Evolutionary conservation across 202 grass and related monocot genomes (phyloP), one percentile per base, ranked within the genome.

Genomic region (Setaria viridis): DNA sequence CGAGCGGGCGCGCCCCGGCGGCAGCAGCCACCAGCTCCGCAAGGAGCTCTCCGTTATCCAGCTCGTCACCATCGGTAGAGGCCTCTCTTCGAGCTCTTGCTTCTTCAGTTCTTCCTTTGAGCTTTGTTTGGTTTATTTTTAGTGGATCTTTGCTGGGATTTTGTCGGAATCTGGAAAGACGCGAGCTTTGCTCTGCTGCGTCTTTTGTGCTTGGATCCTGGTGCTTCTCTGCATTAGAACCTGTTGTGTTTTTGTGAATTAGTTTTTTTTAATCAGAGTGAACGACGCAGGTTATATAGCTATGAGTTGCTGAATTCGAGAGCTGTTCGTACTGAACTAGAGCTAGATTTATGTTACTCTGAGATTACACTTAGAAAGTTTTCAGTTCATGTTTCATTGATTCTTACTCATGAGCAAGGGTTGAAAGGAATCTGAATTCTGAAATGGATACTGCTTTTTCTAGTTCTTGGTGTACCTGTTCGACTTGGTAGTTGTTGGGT

Each of bases 21-120:
- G 82, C 12, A 82, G 76, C 12, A 77, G 71, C 59, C 62, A 81
- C 53, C 84, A 92, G 91, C 96, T 99, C 80, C 90, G 90, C 60
- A 99, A 94, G 88, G 90, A 84, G 84, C 91, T 99, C 82, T 99
- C 96, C 53, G 32, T 99, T 60, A 79, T 72, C 48, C 96, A 99
- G 81, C 87, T 99, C 15, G 83, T 99, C 20, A 84, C 85, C 5
- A 95, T 99, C 77, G 96, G 96, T 94, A 80, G 10, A 20, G 25
- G 10, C 11, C 12, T 47, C 15, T 15, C 11, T 20, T 0, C 1
- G 34, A 19, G 58, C 37, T 82, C 78, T 6, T 17, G 33, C 53
- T 64, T 64, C 63, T 37, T 43, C 20, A 1, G 11, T 58, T 33
- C n/a, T 30, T 35, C 12, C 8, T 16, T 16, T 21, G 43, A 6